Conservation (phyloP, 257 asterid species). For the Oldenlandia corymbosa region DNA sequence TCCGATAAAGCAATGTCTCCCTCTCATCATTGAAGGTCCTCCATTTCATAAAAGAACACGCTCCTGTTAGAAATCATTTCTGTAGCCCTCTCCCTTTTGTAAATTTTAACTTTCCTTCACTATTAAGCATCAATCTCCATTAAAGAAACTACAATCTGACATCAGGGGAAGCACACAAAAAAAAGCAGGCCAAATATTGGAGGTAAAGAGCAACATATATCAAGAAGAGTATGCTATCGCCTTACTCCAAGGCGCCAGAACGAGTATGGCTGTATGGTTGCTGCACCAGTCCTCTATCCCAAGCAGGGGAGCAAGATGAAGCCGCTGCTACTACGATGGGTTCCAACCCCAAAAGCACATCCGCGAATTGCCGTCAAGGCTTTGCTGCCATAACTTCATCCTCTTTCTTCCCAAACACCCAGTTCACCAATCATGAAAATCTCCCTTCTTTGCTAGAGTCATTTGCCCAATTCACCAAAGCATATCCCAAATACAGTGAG, state of each 20-base stretch:
- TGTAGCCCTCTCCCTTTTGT: background rate
- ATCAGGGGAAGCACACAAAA: conserved; percentile 16
- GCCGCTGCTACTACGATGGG: conserved; percentile 16
- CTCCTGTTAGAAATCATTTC: conserved; percentile 20
- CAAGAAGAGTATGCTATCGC: conserved; percentile 34
- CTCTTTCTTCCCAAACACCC: conserved; percentile 56
- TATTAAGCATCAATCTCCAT: conserved; percentile 40
- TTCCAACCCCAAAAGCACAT: conserved; percentile 39
- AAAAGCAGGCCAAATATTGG: background rate
- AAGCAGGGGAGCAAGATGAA: conserved; percentile 15
- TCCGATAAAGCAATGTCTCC: conserved; percentile 28
- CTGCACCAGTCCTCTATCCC: conserved; percentile 41
- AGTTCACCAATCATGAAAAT: conserved; percentile 71
- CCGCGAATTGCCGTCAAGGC: conserved; percentile 47
- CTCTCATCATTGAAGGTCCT: background rate
- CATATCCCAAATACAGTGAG: conserved; percentile 63
- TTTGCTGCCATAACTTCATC: conserved; percentile 50
- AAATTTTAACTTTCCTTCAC: conserved; percentile 36
- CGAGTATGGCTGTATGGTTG: conserved; percentile 46
- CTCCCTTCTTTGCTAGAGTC: conserved; percentile 72
- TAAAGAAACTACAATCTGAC: conserved; percentile 16
- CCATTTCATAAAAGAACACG: conserved; percentile 22
- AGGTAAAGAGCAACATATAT: no score
- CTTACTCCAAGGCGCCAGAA: conserved; percentile 41
- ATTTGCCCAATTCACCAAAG: conserved; percentile 44